Base-by-base conservation (phyloP, 2,329 filamentous ascomycete species). In the Daldinia sp. region DNA sequence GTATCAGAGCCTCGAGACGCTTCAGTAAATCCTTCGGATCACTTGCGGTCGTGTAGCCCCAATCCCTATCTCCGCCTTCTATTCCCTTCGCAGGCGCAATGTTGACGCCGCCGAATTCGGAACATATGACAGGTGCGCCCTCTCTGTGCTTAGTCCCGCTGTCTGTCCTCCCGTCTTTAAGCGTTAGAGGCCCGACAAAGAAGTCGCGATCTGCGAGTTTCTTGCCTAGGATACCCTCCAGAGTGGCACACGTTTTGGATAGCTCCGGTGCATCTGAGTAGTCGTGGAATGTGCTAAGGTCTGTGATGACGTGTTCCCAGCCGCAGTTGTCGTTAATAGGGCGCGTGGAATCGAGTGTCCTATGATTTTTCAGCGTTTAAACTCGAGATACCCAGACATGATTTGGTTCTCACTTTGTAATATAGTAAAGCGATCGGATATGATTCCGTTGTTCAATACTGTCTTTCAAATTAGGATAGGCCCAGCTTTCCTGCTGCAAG, bases 271-370 rank as follows among this genome's bases (percentile, higher is more conserved):
- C 87, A 72, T 91, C 89, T 18, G 83, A 81, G 75, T 92, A 92
- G 77, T 92, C 89, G 76, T 92, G 90, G 81, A 90, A 92, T 0
- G 89, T 91, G 26, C 86, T 88, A 1, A 92, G 79, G 71, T 92
- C 89, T 0, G 87, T 89, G 10, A 82, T 73, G 5, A 91, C 88
- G 69, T 91, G 89, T 74, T 92, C 89, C 90, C 90, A 92, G 37
- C 90, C 90, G 71, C 89, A 92, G 77, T 92, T 92, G 77, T 92
- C 89, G 74, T 92, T 92, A 74, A 92, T 83, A 15, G 88, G 88
- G 5, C 90, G 81, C 0, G 86, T 90, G 1, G 87, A 83, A 70
- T 92, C 90, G 1, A 92, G 82, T 0, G 83, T 83, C 74, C 81
- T 81, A 53, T 48, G 13, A 12, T 13, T 23, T 35, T 20, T 68